Evolutionary conservation across 345 rosid species (phyloP).

Genomic region (Hirschfeldia incana): DNA sequence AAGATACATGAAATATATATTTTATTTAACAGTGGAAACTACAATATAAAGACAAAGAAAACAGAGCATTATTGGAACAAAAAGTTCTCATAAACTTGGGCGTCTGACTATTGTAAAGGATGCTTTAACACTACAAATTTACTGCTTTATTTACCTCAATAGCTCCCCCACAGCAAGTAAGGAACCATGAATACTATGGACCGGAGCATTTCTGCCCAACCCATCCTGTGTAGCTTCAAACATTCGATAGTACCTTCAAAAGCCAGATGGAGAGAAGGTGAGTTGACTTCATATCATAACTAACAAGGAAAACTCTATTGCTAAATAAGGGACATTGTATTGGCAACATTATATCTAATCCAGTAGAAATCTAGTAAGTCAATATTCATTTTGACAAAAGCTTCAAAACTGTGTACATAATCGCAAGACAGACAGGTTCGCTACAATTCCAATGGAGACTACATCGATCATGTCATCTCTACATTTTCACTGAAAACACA

Average conservation of each 20-base stretch:
- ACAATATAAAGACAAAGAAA: not conserved
- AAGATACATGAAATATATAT: conserved; percentile 4
- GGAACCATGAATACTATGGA: conserved; percentile 98
- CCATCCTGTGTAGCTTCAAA: conserved; percentile 99
- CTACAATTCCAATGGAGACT: conserved; percentile 13
- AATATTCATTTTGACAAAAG: conserved; percentile 7
- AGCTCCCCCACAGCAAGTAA: conserved; percentile 99
- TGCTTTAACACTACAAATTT: conserved; percentile 9
- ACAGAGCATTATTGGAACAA: conserved; percentile 2
- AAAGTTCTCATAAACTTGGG: conserved; percentile 2
- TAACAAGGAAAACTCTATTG: conserved; percentile 21
- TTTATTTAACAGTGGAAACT: not conserved
- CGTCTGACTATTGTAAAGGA: conserved; percentile 5
- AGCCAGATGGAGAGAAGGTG: conserved; percentile 24
- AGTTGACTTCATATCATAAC: not conserved
- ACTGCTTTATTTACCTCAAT: conserved; percentile 57
- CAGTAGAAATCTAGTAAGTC: conserved; percentile 3
- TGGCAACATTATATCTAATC: not conserved
- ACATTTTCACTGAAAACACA: too few species aligned
- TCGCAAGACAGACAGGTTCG: conserved; percentile 3
- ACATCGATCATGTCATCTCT: not conserved
- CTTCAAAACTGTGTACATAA: conserved; percentile 4
- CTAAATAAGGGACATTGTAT: conserved; percentile 2
- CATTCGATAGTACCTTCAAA: conserved; percentile 90
- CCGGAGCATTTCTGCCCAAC: conserved; percentile 88